Conservation (phyloP, 148 eudicot species). For the Rhododendron williamsianum region DNA sequence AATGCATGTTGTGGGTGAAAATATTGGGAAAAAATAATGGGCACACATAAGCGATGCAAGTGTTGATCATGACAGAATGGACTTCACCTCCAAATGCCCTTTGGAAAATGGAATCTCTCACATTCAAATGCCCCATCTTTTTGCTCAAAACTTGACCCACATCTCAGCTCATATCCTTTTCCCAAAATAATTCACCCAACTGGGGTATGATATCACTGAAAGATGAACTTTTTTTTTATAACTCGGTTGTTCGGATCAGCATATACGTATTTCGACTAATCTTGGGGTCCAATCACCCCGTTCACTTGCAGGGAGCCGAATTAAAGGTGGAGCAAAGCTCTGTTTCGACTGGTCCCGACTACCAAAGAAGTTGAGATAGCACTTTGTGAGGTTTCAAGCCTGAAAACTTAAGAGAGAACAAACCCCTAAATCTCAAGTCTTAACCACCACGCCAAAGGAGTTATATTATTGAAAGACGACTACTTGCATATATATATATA, state of each 20-base stretch:
- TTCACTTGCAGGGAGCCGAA: too few species aligned
- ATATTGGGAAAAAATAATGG: background rate
- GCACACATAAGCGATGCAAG: background rate
- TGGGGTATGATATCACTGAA: background rate
- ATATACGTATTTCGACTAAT: background rate
- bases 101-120: background rate
- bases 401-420: too few species aligned
- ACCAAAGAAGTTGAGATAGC: background rate
- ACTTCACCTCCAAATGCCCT: background rate
- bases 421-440: background rate
- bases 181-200: background rate
- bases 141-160: constrained; percentile 10
- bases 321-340: too few species aligned
- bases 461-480: background rate
- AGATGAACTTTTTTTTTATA: background rate
- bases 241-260: background rate
- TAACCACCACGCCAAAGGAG: background rate
- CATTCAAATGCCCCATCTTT: background rate
- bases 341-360: background rate
- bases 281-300: background rate
- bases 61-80: background rate
- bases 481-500: background rate
- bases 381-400: background rate
- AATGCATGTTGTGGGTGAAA: background rate
- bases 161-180: constrained; percentile 1